Percentiles rank a stretch among this genome's conserved stretches.
Conservation (phyloP, 169 alveolate species). For the Amoebophrya sp. region DNA sequence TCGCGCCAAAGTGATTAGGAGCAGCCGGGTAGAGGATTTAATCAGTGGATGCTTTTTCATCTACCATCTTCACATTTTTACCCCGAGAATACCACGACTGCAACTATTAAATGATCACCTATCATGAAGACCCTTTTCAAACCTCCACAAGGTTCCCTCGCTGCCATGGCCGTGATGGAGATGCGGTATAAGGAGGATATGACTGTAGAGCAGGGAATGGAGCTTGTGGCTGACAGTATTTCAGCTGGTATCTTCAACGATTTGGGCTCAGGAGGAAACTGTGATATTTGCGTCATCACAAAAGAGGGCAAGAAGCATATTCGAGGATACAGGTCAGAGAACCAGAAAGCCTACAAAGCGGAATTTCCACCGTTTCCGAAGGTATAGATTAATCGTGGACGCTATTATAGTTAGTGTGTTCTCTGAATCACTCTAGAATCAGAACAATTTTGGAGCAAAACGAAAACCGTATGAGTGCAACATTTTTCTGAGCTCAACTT, state of each 20-base stretch:
- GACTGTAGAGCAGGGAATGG: constrained; percentile 47
- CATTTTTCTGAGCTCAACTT: too few species aligned
- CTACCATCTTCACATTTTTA: neutral
- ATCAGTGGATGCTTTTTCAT: neutral
- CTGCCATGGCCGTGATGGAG: constrained; percentile 93
- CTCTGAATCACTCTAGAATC: too few species aligned
- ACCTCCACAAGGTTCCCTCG: constrained; percentile 72
- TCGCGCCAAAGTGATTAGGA: too few species aligned
- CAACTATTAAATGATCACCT: too few species aligned
- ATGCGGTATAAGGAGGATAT: constrained; percentile 49
- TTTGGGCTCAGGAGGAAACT: constrained; percentile 43
- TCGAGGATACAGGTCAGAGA: neutral
- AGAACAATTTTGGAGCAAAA: too few species aligned
- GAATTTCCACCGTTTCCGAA: neutral
- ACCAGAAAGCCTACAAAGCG: constrained; percentile 13
- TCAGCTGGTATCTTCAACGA: constrained; percentile 79
- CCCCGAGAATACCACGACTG: neutral
- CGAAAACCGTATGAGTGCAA: too few species aligned
- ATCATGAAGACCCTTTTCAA: too few species aligned
- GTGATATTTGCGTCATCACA: constrained; percentile 40
- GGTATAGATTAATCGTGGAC: too few species aligned
- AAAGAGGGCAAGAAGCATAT: constrained; percentile 10
- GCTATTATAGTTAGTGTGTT: too few species aligned
- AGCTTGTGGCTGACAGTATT: constrained; percentile 45
- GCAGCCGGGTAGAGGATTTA: too few species aligned